Base-by-base conservation (phyloP, 805 yeast genomes). In the Ogataea naganishii region DNA sequence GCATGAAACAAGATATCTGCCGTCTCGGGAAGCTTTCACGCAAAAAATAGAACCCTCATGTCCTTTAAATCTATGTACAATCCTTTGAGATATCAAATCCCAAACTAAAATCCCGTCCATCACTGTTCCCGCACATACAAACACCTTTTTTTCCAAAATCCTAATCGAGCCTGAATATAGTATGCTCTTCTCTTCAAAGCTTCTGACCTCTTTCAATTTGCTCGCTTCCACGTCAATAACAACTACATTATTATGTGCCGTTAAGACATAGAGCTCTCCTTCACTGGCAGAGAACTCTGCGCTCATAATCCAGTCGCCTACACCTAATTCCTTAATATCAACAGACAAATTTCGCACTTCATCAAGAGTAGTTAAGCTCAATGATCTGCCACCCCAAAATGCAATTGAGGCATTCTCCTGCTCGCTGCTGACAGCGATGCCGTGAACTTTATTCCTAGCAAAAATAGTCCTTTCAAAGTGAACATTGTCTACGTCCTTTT, bases 31-130 rank as follows among this genome's bases (percentile, higher is more conserved):
- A 20, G 80, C 61, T 12, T 66, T 65, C 4, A 86, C 86, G 18
- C 80, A 82, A 54, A 92, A 89, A 18, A 89, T 86, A 0, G 96
- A 82, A 3, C 98, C 98, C 50, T 80, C 86, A 56, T 92, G 98
- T 1, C 78, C 80, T 0, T 68, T 66, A 30, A 89, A 60, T 21
- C 66, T 67, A 41, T 75, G 73, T 3, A 72, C 15, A 7, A 79
- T 58, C 18, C 58, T 25, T 1, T 56, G 38, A 3, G 56, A 41
- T 22, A 51, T 50, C 15, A 74, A 46, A 27, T 74, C 74, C 97
- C 97, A 89, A 2, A 86, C 59, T 4, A 82, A 58, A 2, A 84
- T 76, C 10, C 96, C 95, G 27, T 79, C 78, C 77, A 88, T 76
- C 3, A 89, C 96, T 0, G 98, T 89, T 15, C 98, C 98, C 0